Percentiles rank a stretch among this genome's conserved stretches.
These are phyloP conservation scores for Ophiostoma himal-ulmi DNA, from an alignment of 2,329 filamentous ascomycete genomes.

Conservation along the genomic window DNA sequence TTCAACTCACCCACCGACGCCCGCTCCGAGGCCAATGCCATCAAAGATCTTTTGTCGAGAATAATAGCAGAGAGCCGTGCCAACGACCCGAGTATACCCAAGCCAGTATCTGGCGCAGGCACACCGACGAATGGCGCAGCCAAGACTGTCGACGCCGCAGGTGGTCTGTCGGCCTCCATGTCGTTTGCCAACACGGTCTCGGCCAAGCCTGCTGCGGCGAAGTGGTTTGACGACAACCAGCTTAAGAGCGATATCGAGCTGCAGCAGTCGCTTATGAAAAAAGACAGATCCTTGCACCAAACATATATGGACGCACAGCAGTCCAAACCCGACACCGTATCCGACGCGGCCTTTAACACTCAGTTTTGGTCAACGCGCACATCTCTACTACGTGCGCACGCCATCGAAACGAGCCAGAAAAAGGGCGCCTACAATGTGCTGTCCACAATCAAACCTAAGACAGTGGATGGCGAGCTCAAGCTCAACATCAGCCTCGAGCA, in stretches of 20 bases:
- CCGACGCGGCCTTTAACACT: conserved; percentile 71
- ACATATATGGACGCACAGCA: conserved; percentile 81
- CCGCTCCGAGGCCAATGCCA: conserved; percentile 73
- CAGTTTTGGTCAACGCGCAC: conserved; percentile 94
- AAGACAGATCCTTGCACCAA: conserved; percentile 66
- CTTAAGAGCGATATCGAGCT: conserved; percentile 73
- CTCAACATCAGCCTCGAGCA: conserved; percentile 81
- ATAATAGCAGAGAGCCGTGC: conserved; percentile 66
- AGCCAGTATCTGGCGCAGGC: conserved; percentile 36
- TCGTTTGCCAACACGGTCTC: conserved; percentile 67
- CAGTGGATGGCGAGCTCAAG: conserved; percentile 67
- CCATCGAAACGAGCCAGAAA: conserved; percentile 79
- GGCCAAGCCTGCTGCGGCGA: conserved; percentile 49
- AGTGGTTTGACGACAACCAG: conserved; percentile 74
- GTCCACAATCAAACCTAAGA: conserved; percentile 76
- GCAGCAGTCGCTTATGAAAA: conserved; percentile 82
- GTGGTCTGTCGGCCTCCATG: conserved; percentile 61
- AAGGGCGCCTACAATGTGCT: conserved; percentile 91
- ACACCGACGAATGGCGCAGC: conserved; percentile 28
- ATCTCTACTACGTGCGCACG: conserved; percentile 80
- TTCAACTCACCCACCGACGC: conserved; percentile 76
- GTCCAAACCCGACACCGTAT: conserved; percentile 79
- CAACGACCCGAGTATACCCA: conserved; percentile 45
- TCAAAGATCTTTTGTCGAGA: conserved; percentile 75
- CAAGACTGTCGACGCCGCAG: conserved; percentile 27